Base-by-base conservation (phyloP, 441 rosid species). In the Cnidoscolus chayamansa region DNA sequence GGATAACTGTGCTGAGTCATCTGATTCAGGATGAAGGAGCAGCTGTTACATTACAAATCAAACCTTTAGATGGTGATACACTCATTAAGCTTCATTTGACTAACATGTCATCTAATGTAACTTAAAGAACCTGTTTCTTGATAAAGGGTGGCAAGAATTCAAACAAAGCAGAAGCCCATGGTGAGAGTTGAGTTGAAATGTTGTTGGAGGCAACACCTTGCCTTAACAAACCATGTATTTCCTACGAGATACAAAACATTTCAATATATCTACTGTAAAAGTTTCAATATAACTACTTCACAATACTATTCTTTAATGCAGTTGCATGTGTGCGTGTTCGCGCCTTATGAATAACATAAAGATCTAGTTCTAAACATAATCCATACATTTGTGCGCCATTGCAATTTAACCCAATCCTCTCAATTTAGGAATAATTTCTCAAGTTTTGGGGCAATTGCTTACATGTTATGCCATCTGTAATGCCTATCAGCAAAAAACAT, bases 1-100 rank as follows among this genome's bases (percentile, higher is more conserved):
- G 72, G 99, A 96, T 81, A 96, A 74, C 86, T 93, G 99, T 30
- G 99, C 99, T 63, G 99, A 93, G 82, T 96, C 97, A 85, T 96
- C 98, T 70, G 98, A 96, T 83, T 93, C 99, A 11, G 98, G 97
- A 74, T 74, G 79, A 67, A 96, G 99, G 77, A 96, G 98, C 60
- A 96, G 83, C 99, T 96, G 92, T 19, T 74, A 58, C 72, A 83
- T 67, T 13, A 77, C 64, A 81, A 12, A 75, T 59, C 35, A 63
- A 66, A 71, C 63, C 72, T 72, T 81, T 69, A 76, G 72, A 74
- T 67, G 74, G 66, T 25, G n/a, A 25, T 51, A 49, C 67, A 70
- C 54, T 47, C 63, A 16, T 69, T 67, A 74, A 67, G 69, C 66
- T 80, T 50, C 48, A 40, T 65, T 8, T 49, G 60, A 59, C 62